phyloP scores from a whole-genome alignment of 306 rosid species.

The Vigna reflexopilosa region DNA sequence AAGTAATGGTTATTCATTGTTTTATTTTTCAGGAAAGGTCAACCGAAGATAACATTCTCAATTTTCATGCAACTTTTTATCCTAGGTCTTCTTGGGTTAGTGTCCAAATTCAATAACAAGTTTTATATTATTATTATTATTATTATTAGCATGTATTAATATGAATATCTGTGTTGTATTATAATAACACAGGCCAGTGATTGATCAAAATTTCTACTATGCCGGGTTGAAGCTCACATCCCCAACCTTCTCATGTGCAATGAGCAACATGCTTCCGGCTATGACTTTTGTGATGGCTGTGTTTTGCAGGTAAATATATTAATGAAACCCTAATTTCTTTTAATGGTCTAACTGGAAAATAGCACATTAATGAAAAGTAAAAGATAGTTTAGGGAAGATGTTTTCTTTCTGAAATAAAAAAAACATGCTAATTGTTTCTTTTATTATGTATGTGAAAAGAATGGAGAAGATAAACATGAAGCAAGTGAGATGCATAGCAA shows the following conservation, averaged over 20 bases:
- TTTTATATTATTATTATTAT: neutral
- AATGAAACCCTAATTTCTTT: neutral
- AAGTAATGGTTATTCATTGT: slow-evolving; percentile 14
- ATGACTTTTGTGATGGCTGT: slow-evolving; percentile 96
- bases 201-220: slow-evolving; percentile 93
- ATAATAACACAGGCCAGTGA: slow-evolving; percentile 69
- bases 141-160: slow-evolving; percentile 1
- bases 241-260: slow-evolving; percentile 92
- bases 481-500: slow-evolving; percentile 82
- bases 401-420: neutral
- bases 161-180: slow-evolving; percentile 31
- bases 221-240: slow-evolving; percentile 90
- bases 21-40: slow-evolving; percentile 69
- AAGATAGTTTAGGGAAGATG: neutral
- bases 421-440: neutral
- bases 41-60: slow-evolving; percentile 78
- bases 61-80: slow-evolving; percentile 75
- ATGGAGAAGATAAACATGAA: slow-evolving; percentile 87
- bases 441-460: slow-evolving; percentile 51
- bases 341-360: neutral
- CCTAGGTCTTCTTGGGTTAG: slow-evolving; percentile 89
- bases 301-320: slow-evolving; percentile 62
- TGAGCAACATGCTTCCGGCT: slow-evolving; percentile 98
- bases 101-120: slow-evolving; percentile 1
- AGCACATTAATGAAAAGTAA: neutral